Percentiles rank a stretch among this genome's conserved stretches.
These are phyloP conservation scores for Davidsoniella eucalypti DNA, from an alignment of 2,329 filamentous ascomycete species.

Conservation along the genomic window DNA sequence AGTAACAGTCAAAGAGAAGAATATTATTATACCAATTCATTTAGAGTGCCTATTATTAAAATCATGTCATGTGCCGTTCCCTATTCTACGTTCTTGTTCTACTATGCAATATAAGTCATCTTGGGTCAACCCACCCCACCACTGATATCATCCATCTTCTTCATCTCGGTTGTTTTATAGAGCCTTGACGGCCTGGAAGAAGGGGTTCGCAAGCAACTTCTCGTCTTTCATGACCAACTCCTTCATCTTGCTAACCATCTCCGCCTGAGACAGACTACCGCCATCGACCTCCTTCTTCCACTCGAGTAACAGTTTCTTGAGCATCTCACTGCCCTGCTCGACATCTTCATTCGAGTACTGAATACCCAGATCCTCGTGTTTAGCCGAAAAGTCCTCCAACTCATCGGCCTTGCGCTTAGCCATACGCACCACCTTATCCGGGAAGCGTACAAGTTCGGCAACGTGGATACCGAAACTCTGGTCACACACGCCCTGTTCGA, in stretches of 20 bases:
- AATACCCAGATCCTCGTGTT: constrained; percentile 45
- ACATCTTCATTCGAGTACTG: constrained; percentile 71
- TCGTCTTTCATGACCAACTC: constrained; percentile 62
- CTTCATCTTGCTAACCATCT: constrained; percentile 64
- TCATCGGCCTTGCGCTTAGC: constrained; percentile 98
- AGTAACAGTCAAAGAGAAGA: constrained; percentile 7
- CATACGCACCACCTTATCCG: constrained; percentile 95
- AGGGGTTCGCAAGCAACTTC: constrained; percentile 45
- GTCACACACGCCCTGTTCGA: constrained; percentile 87
- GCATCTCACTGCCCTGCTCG: constrained; percentile 66
- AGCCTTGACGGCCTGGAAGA: constrained; percentile 50
- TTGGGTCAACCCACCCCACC: too few relatives aligned
- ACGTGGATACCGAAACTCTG: constrained; percentile 98
- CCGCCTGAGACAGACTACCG: constrained; percentile 47
- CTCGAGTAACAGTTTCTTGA: constrained; percentile 66
- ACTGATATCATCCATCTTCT: neutral
- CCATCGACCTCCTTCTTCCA: constrained; percentile 64
- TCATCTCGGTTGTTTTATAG: constrained; percentile 22
- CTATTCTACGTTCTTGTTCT: neutral
- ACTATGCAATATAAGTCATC: neutral
- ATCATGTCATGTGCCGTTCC: constrained; percentile 5
- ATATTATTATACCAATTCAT: neutral
- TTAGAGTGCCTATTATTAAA: neutral
- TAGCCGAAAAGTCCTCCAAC: constrained; percentile 82
- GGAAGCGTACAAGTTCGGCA: constrained; percentile 89